Conservation (phyloP, 176 grass and related monocot species). For the Triticum timopheevii region DNA sequence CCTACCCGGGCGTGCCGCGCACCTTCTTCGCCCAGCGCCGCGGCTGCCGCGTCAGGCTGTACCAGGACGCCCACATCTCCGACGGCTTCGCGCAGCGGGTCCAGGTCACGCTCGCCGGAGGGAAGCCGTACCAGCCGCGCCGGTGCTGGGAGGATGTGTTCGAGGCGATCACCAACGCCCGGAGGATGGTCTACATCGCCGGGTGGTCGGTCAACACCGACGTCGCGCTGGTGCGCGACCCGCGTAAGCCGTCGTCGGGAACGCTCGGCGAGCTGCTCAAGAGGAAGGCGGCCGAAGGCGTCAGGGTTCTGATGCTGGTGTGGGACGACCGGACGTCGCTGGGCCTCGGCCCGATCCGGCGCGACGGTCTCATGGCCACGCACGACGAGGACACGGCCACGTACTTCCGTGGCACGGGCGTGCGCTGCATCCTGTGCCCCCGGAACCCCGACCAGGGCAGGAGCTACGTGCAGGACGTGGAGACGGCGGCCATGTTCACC, state of each 20-base stretch:
- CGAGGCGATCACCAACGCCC: conserved; percentile 57
- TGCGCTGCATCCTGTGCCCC: conserved; percentile 76
- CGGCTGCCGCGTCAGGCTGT: conserved; percentile 62
- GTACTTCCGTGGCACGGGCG: conserved; percentile 46
- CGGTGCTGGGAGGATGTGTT: conserved; percentile 93
- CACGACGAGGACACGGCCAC: conserved; percentile 70
- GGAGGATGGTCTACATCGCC: conserved; percentile 67
- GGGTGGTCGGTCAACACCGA: conserved; percentile 82
- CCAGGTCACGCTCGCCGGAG: not conserved
- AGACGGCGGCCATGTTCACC: conserved; percentile 82
- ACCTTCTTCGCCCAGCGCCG: conserved; percentile 64
- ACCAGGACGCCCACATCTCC: conserved; percentile 74
- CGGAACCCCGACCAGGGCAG: conserved; percentile 61
- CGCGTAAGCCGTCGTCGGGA: not conserved
- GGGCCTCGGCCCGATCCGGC: conserved; percentile 60
- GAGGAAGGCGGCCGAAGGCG: conserved; percentile 60
- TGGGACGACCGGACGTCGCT: conserved; percentile 87
- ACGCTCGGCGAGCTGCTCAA: conserved; percentile 76
- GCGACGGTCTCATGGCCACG: conserved; percentile 88
- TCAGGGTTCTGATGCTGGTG: conserved; percentile 72
- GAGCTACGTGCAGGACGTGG: conserved; percentile 68
- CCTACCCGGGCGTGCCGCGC: conserved; percentile 45
- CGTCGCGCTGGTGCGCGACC: conserved; percentile 68
- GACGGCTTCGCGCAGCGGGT: conserved; percentile 39
- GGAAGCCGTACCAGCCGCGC: conserved; percentile 40